Evolutionary conservation across 805 yeast species (phyloP), one percentile per base, ranked within the genome.

Genomic region (Yarrowia sp.): DNA sequence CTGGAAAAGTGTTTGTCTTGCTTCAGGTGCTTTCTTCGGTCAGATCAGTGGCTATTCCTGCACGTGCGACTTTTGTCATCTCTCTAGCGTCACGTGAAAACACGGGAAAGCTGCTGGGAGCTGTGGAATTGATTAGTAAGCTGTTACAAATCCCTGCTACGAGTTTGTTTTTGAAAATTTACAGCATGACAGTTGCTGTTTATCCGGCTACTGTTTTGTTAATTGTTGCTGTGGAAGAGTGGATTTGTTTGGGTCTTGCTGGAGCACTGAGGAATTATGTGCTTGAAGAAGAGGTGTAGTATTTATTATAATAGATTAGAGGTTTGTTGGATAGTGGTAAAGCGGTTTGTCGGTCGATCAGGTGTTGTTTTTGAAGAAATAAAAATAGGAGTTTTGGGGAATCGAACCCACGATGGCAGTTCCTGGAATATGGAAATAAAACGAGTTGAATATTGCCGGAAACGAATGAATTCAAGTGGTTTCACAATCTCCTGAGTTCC

Each of bases 161-260:
- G 10, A 33, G 51, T 1, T 15, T 43, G 17, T 36, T 58, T 9
- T 51, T 58, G 31, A 43, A 43, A 22, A 43, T 58, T 15, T 58
- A 58, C 35, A 43, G 51, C 3, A 15, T 43, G 42, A 58, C 64
- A 2, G 64, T 58, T 8, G 64, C 64, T 7, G 33, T 17, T 8
- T 58, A 43, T 18, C 64, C 64, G 1, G 64, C 51, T 18, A 58
- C 64, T 9, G 64, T 58, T 6, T 8, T 58, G 41, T n/a, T 58
- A 22, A 58, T 58, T 35, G 35, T 58, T 1, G 64, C 51, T 4
- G 42, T 18, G 3, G 64, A 58, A 13, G 64, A 58, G 33, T 44
- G 50, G 64, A 36, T 58, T 11, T 58, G 64, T 28, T 15, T 58
- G 35, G 50, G 51, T 7, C 18, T 58, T 3, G 39, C 64, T 22